Evolutionary conservation across 352 stramenopile genomes (phyloP).

Genomic region (Pythium phragmiticola): DNA sequence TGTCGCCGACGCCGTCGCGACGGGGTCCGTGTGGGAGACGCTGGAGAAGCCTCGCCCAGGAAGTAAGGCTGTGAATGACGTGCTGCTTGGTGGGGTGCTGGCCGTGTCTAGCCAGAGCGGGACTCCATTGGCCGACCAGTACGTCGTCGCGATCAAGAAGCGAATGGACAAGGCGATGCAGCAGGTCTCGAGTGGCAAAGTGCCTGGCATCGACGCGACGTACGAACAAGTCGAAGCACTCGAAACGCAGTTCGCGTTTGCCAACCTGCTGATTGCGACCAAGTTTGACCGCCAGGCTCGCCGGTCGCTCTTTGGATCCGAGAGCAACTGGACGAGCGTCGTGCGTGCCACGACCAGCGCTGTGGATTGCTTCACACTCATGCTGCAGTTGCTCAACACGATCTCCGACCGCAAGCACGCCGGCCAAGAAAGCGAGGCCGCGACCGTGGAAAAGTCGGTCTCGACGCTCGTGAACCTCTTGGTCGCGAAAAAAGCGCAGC

Average conservation of each 20-base stretch:
- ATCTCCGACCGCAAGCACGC: slow-evolving; percentile 26
- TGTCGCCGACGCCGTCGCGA: slow-evolving; percentile 13
- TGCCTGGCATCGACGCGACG: slow-evolving; percentile 12
- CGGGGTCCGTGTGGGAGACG: slow-evolving; percentile 23
- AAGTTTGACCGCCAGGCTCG: slow-evolving; percentile 26
- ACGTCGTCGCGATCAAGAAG: slow-evolving; percentile 25
- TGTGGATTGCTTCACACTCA: slow-evolving; percentile 32
- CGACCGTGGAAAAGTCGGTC: slow-evolving; percentile 29
- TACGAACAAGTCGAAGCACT: slow-evolving; percentile 28
- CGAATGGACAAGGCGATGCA: slow-evolving; percentile 26
- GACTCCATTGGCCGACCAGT: slow-evolving; percentile 27
- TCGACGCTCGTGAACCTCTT: slow-evolving; percentile 27
- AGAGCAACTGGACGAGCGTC: slow-evolving; percentile 25
- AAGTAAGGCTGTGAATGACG: slow-evolving; percentile 18
- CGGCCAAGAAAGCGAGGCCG: slow-evolving; percentile 26
- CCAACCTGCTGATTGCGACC: slow-evolving; percentile 23
- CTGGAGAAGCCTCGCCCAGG: slow-evolving; percentile 16
- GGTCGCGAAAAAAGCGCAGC: slow-evolving; percentile 20
- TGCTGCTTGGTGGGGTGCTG: slow-evolving; percentile 22
- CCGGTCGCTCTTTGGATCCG: slow-evolving; percentile 16
- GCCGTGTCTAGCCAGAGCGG: slow-evolving; percentile 17
- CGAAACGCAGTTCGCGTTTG: slow-evolving; percentile 30
- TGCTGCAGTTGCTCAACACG: slow-evolving; percentile 30
- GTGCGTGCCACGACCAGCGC: slow-evolving; percentile 25
- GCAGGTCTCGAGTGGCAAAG: slow-evolving; percentile 19